These are phyloP conservation scores for Triticum timopheevii DNA, from an alignment of 176 grass and related monocot genomes.

Conservation along the genomic window DNA sequence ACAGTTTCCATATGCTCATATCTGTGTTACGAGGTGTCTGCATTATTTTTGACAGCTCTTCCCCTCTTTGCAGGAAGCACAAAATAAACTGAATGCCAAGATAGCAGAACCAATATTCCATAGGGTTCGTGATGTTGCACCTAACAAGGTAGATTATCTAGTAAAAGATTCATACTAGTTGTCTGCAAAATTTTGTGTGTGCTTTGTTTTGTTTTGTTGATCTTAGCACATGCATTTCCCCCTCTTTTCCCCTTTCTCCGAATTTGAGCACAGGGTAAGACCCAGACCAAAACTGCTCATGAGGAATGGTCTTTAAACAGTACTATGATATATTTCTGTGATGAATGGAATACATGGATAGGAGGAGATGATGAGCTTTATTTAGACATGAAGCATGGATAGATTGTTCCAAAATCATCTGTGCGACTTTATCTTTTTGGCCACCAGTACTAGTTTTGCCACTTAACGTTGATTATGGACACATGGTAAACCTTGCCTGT, in stretches of 20 bases:
- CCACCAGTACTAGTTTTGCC: neutral
- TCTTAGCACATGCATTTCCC: neutral
- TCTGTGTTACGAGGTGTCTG: neutral
- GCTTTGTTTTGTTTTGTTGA: neutral
- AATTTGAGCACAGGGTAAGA: neutral
- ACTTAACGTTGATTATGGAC: neutral
- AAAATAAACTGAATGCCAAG: slow-evolving; percentile 61
- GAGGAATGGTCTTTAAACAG: neutral
- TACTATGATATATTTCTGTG: neutral
- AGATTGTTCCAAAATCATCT: neutral
- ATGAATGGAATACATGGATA: neutral
- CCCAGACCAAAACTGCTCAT: neutral
- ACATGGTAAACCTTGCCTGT: neutral
- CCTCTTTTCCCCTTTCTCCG: neutral
- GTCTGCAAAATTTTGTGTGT: neutral
- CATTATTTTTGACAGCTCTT: slow-evolving; percentile 1
- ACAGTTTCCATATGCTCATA: slow-evolving; percentile 19
- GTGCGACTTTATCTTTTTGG: neutral
- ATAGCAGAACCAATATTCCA: slow-evolving; percentile 75
- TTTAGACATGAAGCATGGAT: neutral
- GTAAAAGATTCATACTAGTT: neutral
- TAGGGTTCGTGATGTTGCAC: slow-evolving; percentile 88
- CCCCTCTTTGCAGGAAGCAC: slow-evolving; percentile 61
- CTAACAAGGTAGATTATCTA: slow-evolving; percentile 77
- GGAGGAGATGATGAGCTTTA: neutral